phyloP scores from a whole-genome alignment of 495 filamentous ascomycete genomes.

The Xylaria castorea region DNA sequence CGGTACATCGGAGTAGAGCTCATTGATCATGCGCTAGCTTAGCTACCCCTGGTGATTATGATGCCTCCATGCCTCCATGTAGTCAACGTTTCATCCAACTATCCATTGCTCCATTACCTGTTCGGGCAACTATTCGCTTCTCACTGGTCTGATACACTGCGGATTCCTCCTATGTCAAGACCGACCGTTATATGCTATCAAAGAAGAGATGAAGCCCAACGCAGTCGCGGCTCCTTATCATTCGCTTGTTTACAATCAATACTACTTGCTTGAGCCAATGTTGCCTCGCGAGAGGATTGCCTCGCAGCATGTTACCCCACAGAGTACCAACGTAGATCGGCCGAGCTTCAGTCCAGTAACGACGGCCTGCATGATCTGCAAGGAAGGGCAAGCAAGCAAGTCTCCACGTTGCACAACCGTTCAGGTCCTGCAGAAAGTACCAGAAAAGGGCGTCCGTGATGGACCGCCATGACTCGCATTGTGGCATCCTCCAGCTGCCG shows the following conservation, averaged over 20 bases:
- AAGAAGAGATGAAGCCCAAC: conserved; percentile 9
- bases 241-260: conserved; percentile 8
- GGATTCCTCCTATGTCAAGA: neutral
- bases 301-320: conserved; percentile 24
- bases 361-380: conserved; percentile 24
- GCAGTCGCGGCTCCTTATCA: neutral
- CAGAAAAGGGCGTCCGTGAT: conserved; percentile 19
- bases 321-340: conserved; percentile 17
- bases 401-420: conserved; percentile 20
- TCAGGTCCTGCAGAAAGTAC: conserved; percentile 24
- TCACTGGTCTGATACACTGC: neutral
- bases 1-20: neutral
- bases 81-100: conserved; percentile 1
- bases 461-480: conserved; percentile 21
- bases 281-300: conserved; percentile 9
- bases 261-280: conserved; percentile 6
- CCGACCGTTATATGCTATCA: neutral
- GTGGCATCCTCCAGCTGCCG: conserved; percentile 28
- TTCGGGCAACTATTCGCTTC: neutral
- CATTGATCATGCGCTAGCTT: conserved; percentile 4
- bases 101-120: neutral
- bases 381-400: neutral
- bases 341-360: conserved; percentile 26
- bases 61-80: neutral
- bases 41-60: neutral